Base-by-base conservation (phyloP, 202 grass and related monocot genomes). In the Dendrocalamus latiflorus region DNA sequence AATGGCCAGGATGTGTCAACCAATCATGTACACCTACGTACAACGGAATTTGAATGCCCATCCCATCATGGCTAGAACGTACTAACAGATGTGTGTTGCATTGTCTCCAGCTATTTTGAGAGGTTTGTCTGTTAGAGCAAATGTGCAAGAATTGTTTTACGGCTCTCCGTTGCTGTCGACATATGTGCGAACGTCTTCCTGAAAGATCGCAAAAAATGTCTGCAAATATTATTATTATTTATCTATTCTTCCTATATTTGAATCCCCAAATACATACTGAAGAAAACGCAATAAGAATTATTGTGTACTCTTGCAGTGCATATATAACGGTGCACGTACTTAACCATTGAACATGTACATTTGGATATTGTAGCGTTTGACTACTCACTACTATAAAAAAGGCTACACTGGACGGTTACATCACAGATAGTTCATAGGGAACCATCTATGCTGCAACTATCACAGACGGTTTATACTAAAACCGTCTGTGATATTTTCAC, bases 31-130 rank as follows among this genome's bases (percentile, higher is more conserved):
- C 69, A 51, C 14, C 62, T 75, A 60, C 70, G 49, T 57, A 67
- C 55, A 18, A 51, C 21, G 15, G 44, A 21, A 55, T 85, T 85
- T 38, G 41, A 77, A 89, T 71, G 64, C 66, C 41, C 71, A 10
- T 70, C 70, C 65, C 65, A 48, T 38, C 50, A 49, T 71, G 21
- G 66, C 75, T 77, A 72, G 77, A 84, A 84, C 62, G 64, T 70
- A 47, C 83, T n/a, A n/a, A n/a, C n/a, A 67, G 57, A 86, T 22
- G 76, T 72, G 83, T 82, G 78, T 43, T 68, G 76, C 45, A 53
- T 78, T 58, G 57, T 66, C 58, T 26, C 86, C 80, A 72, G 48
- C 57, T 43, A 88, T 79, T 79, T 42, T 79, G 18, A 36, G 51
- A 33, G 12, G 3, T 79, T 57, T 84, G 71, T 75, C 61, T 45